phyloP scores from a whole-genome alignment of 495 filamentous ascomycete species.

The Neurospora sp. region DNA sequence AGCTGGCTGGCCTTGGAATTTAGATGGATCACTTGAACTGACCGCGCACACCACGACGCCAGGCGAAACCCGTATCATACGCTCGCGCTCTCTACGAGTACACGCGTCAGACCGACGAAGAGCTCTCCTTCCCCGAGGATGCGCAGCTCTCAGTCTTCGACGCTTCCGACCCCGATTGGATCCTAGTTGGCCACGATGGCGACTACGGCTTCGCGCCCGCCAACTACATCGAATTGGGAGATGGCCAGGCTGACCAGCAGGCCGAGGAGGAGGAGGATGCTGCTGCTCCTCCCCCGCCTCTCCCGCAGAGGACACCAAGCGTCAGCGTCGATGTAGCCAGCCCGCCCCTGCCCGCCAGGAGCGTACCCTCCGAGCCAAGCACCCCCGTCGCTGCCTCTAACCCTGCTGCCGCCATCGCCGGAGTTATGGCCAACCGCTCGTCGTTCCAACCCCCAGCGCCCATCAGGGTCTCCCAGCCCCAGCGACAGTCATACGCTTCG shows the following conservation, averaged over 20 bases:
- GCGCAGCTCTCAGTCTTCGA: conserved; percentile 77
- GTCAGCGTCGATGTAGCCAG: conserved; percentile 16
- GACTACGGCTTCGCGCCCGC: conserved; percentile 95
- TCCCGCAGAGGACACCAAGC: conserved; percentile 18
- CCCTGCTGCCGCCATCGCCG: conserved; percentile 61
- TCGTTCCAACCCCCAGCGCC: conserved; percentile 14
- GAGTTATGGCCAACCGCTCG: conserved; percentile 51
- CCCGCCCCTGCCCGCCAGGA: conserved; percentile 26
- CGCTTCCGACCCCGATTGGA: conserved; percentile 90
- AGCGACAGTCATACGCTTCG: conserved; percentile 10
- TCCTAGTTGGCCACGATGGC: conserved; percentile 70
- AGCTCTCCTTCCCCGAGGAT: conserved; percentile 92
- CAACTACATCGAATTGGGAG: conserved; percentile 78
- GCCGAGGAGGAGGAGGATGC: conserved; percentile 14
- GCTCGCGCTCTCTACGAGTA: conserved; percentile 94
- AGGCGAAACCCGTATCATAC: conserved; percentile 62
- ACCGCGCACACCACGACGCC: conserved; percentile 1
- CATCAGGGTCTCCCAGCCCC: conserved; percentile 10
- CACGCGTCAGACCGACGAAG: conserved; percentile 92
- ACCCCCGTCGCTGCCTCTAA: conserved; percentile 37
- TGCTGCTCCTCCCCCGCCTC: conserved; percentile 17
- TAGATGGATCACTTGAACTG: conserved; percentile 13
- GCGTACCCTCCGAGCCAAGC: conserved; percentile 19
- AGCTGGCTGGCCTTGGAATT: not conserved
- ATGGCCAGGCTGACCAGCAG: conserved; percentile 14